A percentile compares a stretch with the other conserved stretches of the same genome.
Evolutionary conservation across 169 alveolate genomes (phyloP).

Genomic region (Babesia bigemina): DNA sequence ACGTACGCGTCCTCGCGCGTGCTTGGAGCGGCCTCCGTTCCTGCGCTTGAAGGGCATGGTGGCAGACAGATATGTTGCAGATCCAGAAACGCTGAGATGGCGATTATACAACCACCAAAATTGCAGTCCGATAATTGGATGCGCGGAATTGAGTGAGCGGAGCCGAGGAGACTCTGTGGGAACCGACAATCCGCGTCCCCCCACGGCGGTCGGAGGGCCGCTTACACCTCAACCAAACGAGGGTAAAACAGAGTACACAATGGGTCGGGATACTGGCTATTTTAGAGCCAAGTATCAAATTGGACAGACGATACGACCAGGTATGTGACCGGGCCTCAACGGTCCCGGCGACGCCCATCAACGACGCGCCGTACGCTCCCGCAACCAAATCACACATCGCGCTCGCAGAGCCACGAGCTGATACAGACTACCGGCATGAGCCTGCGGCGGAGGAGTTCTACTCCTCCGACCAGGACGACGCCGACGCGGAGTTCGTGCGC

Average conservation of each 20-base stretch:
- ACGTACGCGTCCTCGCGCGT: constrained; percentile 98
- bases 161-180: neutral
- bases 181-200: constrained; percentile 22
- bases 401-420: neutral
- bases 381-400: constrained; percentile 2
- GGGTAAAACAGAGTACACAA: neutral
- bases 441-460: constrained; percentile 37
- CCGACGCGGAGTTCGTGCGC: constrained; percentile 48
- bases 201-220: constrained; percentile 28
- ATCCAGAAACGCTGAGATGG: neutral
- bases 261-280: constrained; percentile 26
- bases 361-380: neutral
- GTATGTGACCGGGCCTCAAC: constrained; percentile 28
- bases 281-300: constrained; percentile 41
- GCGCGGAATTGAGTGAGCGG: neutral
- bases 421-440: neutral
- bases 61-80: constrained; percentile 1
- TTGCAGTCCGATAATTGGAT: neutral
- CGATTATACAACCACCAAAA: neutral
- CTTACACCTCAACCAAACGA: neutral
- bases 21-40: constrained; percentile 98
- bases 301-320: constrained; percentile 60
- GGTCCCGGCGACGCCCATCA: neutral
- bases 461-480: constrained; percentile 62
- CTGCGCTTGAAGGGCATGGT: constrained; percentile 98